A percentile compares a stretch with the other conserved stretches of the same genome.
Conservation (phyloP, 2,329 filamentous ascomycete species). For the Aspergillus neoniger region DNA sequence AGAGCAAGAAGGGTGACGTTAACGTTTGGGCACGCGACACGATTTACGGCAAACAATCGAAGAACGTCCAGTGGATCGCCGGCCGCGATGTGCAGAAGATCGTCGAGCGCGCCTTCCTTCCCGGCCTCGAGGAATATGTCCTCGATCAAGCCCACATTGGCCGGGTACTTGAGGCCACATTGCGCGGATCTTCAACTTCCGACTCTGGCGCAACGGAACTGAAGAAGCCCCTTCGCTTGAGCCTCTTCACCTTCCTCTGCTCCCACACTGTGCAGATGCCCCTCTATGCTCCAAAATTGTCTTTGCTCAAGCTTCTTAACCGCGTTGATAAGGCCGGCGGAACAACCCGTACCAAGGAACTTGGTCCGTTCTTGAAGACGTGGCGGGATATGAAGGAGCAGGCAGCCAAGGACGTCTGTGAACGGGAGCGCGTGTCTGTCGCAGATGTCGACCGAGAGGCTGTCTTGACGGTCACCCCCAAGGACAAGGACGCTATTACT, state of each 20-base stretch:
- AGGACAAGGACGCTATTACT: slow-evolving; percentile 60
- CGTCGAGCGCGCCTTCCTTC: slow-evolving; percentile 67
- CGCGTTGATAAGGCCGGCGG: slow-evolving; percentile 71
- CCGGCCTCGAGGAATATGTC: slow-evolving; percentile 79
- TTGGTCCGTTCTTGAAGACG: slow-evolving; percentile 72
- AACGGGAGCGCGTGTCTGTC: slow-evolving; percentile 50
- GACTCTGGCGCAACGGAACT: slow-evolving; percentile 54
- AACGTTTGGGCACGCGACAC: slow-evolving; percentile 61
- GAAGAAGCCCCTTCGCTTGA: slow-evolving; percentile 64
- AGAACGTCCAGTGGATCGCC: slow-evolving; percentile 59
- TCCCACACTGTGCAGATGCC: slow-evolving; percentile 72
- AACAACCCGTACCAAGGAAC: slow-evolving; percentile 69
- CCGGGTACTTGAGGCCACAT: slow-evolving; percentile 60
- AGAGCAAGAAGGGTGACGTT: slow-evolving; percentile 46
- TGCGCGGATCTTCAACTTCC: slow-evolving; percentile 54
- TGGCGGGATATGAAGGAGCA: slow-evolving; percentile 63
- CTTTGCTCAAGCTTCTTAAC: slow-evolving; percentile 71
- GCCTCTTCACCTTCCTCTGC: slow-evolving; percentile 70
- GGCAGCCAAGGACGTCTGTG: slow-evolving; percentile 55
- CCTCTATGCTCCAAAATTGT: slow-evolving; percentile 66
- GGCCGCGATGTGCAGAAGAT: slow-evolving; percentile 61
- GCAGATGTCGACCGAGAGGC: slow-evolving; percentile 56
- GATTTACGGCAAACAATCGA: slow-evolving; percentile 64
- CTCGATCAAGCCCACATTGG: slow-evolving; percentile 74
- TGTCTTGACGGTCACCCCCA: slow-evolving; percentile 55